phyloP scores from a whole-genome alignment of 352 stramenopile species.

The Phytophthora cajani region DNA sequence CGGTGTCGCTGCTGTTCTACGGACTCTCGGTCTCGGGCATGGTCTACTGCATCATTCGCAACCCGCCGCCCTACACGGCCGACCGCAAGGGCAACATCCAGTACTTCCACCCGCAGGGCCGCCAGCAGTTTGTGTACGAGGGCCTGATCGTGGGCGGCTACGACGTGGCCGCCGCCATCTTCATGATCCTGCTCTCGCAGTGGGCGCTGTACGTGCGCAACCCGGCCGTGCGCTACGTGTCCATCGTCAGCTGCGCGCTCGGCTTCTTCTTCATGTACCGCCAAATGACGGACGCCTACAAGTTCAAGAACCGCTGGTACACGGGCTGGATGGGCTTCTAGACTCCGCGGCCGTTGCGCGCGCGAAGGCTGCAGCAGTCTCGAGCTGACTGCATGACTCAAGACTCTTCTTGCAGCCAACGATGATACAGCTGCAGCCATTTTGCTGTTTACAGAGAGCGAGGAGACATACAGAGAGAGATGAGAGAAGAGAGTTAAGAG shows the following conservation, averaged over 20 bases:
- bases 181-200: slow-evolving; percentile 84
- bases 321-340: slow-evolving; percentile 87
- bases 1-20: slow-evolving; percentile 88
- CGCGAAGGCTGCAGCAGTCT: background rate
- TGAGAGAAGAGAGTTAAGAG: background rate
- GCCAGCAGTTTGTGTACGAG: slow-evolving; percentile 87
- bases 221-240: slow-evolving; percentile 55
- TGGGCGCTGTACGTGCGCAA: slow-evolving; percentile 82
- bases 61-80: slow-evolving; percentile 72
- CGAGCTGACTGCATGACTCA: background rate
- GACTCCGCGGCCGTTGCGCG: background rate
- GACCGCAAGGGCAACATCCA: slow-evolving; percentile 86
- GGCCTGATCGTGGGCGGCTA: slow-evolving; percentile 79
- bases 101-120: slow-evolving; percentile 86
- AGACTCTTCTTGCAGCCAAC: background rate
- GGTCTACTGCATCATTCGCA: slow-evolving; percentile 92
- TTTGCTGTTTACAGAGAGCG: slow-evolving; percentile 3
- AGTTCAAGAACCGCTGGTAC: slow-evolving; percentile 91
- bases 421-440: background rate
- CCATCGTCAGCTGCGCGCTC: slow-evolving; percentile 62
- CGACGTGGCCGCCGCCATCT: slow-evolving; percentile 70
- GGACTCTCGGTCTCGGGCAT: slow-evolving; percentile 88
- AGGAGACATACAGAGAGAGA: background rate
- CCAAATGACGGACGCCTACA: slow-evolving; percentile 86
- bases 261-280: slow-evolving; percentile 88